Evolutionary conservation across 805 yeast genomes (phyloP), one percentile per base, ranked within the genome.

Genomic region (Saturnispora sanitii): DNA sequence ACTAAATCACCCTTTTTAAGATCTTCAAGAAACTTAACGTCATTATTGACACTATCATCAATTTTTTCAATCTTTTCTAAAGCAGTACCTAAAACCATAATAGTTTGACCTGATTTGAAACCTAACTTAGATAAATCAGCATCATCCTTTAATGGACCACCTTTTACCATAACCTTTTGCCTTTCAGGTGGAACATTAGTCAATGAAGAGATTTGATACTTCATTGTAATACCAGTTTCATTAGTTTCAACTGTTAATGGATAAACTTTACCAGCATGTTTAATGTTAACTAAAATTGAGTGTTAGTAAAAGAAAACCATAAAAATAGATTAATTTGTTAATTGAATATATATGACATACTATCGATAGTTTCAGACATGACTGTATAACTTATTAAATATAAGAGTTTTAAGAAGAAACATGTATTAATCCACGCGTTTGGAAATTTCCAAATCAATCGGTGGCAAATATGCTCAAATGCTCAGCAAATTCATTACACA

Each of bases 21-120:
- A 57, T 83, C 95, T 58, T 82, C 94, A 30, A 79, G 58, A 48
- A 84, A 82, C 22, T 74, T 75, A 37, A 66, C 68, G 12, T 83
- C 83, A 27, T 72, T n/a, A n/a, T n/a, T n/a, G n/a, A n/a, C 70
- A 17, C 41, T 45, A 40, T 12, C 66, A 65, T 7, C 64, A 57
- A 47, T 56, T 44, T 27, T 37, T 6, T 41, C 15, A 72, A 75
- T 40, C 77, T 62, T 42, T 71, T 74, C 43, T 41, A 82, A 92
- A 2, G 95, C 90, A 1, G 96, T 81, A 19, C 99, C 99, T 42
- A 92, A 68, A 43, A 92, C 84, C 95, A 92, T 83, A 18, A 90
- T 67, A 12, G 75, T 66, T 49, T 81, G 83, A 26, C 74, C 75
- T 18, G 74, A 68, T 52, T 81, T 82, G 46, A 88, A 56, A 20